Percentiles rank a stretch among this genome's conserved stretches.
Conservation (phyloP, 805 yeast genomes). For the Saturnispora saitoi region DNA sequence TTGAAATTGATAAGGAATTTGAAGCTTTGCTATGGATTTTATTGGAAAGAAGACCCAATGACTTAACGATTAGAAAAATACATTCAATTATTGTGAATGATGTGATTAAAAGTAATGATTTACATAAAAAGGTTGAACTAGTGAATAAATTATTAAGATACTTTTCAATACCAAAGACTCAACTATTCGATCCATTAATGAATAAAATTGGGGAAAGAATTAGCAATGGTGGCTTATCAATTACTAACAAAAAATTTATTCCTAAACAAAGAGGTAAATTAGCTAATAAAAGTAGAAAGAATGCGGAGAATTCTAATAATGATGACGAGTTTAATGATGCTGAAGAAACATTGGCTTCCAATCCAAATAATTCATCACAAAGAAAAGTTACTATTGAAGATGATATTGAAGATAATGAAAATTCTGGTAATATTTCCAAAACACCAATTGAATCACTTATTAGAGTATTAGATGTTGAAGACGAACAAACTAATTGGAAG, state of each 20-base stretch:
- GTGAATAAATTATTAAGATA: slow-evolving; percentile 22
- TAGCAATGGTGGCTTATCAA: slow-evolving; percentile 14
- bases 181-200: slow-evolving; percentile 19
- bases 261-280: background rate
- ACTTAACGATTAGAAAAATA: slow-evolving; percentile 16
- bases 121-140: slow-evolving; percentile 21
- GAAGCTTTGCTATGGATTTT: slow-evolving; percentile 26
- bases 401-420: background rate
- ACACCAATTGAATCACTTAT: slow-evolving; percentile 5
- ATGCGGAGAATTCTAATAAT: slow-evolving; percentile 18
- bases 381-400: slow-evolving; percentile 9
- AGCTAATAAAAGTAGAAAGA: slow-evolving; percentile 4
- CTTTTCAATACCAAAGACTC: slow-evolving; percentile 21
- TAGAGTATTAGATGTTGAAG: slow-evolving; percentile 30
- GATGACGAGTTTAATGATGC: slow-evolving; percentile 17
- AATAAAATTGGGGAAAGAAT: slow-evolving; percentile 23
- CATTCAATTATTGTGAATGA: slow-evolving; percentile 19
- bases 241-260: background rate
- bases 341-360: slow-evolving; percentile 9
- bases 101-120: slow-evolving; percentile 8
- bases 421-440: slow-evolving; percentile 4
- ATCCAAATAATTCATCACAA: slow-evolving; percentile 1
- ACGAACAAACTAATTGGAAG: slow-evolving; percentile 51
- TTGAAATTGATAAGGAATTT: slow-evolving; percentile 13
- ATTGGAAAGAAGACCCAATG: slow-evolving; percentile 23